These are phyloP conservation scores for Rhizopus arrhizus DNA, from an alignment of 371 early-diverging fungal species.

Conservation along the genomic window DNA sequence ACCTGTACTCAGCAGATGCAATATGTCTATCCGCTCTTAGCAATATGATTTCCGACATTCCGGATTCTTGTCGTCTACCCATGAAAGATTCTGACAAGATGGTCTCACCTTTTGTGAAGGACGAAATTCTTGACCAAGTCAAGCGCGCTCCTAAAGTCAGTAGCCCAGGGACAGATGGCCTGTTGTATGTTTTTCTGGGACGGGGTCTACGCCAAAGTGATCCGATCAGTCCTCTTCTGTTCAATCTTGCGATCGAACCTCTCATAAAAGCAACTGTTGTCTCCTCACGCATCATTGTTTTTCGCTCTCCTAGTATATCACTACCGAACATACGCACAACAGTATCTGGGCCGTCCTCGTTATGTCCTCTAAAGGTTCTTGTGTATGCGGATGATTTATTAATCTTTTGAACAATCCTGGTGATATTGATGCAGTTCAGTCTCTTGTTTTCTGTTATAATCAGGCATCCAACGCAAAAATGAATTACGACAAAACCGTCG, in stretches of 20 bases:
- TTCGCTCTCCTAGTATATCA: neutral
- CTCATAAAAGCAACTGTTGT: neutral
- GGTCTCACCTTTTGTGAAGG: neutral
- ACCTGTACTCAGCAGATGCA: slow-evolving; percentile 5
- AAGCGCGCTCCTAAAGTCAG: slow-evolving; percentile 1
- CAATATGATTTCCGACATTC: neutral
- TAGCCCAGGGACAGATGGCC: slow-evolving; percentile 14
- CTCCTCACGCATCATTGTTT: neutral
- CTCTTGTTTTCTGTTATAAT: neutral
- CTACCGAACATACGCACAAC: neutral
- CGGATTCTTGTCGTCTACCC: neutral
- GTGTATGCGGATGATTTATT: neutral
- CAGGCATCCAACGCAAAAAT: slow-evolving; percentile 11
- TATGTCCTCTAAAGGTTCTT: neutral
- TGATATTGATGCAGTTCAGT: slow-evolving; percentile 1
- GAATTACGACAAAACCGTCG: slow-evolving; percentile 8
- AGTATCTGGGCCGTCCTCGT: no score
- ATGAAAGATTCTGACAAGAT: neutral
- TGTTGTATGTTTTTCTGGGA: neutral
- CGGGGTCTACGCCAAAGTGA: slow-evolving; percentile 21
- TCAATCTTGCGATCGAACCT: slow-evolving; percentile 19
- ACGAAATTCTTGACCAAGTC: neutral
- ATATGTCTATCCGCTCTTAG: neutral
- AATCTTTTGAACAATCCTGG: neutral
- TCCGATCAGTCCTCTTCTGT: slow-evolving; percentile 17